These are phyloP conservation scores for Xanthoparmelia taractica DNA, from an alignment of 495 filamentous ascomycete genomes.

Conservation along the genomic window DNA sequence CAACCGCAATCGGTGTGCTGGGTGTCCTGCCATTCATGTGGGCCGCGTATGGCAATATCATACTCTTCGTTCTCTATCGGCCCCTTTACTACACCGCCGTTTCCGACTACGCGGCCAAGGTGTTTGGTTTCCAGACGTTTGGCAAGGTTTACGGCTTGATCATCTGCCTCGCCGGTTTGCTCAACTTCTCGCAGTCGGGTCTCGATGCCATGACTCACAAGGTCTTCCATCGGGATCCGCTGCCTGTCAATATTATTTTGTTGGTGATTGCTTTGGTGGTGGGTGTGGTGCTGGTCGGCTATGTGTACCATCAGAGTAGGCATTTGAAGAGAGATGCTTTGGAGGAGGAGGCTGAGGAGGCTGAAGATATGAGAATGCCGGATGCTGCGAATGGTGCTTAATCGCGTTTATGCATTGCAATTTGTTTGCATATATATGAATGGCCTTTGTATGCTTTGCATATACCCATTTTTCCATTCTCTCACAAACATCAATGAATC, in stretches of 20 bases:
- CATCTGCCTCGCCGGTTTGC: slow-evolving; percentile 78
- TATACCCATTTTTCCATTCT: background rate
- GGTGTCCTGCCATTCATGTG: slow-evolving; percentile 61
- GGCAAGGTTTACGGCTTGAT: slow-evolving; percentile 93
- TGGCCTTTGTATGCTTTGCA: background rate
- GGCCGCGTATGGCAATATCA: slow-evolving; percentile 71
- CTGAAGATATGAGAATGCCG: slow-evolving; percentile 31
- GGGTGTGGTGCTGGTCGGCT: slow-evolving; percentile 52
- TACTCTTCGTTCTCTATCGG: slow-evolving; percentile 61
- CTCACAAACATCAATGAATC: too few relatives aligned
- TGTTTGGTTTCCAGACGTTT: slow-evolving; percentile 93
- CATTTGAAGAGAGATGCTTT: slow-evolving; percentile 30
- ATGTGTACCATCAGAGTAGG: slow-evolving; percentile 39
- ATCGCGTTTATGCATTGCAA: background rate
- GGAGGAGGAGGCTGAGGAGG: slow-evolving; percentile 34
- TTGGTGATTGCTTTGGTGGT: slow-evolving; percentile 51
- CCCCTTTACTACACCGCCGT: slow-evolving; percentile 49
- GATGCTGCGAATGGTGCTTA: slow-evolving; percentile 17
- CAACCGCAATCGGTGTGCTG: slow-evolving; percentile 69
- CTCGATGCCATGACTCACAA: slow-evolving; percentile 74
- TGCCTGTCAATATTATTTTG: slow-evolving; percentile 69
- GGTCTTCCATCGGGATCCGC: slow-evolving; percentile 61
- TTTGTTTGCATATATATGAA: background rate
- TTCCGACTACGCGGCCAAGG: slow-evolving; percentile 82
- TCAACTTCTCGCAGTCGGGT: slow-evolving; percentile 79